Conservation (phyloP, 1,139 yeast species). For the Diutina catenulata region DNA sequence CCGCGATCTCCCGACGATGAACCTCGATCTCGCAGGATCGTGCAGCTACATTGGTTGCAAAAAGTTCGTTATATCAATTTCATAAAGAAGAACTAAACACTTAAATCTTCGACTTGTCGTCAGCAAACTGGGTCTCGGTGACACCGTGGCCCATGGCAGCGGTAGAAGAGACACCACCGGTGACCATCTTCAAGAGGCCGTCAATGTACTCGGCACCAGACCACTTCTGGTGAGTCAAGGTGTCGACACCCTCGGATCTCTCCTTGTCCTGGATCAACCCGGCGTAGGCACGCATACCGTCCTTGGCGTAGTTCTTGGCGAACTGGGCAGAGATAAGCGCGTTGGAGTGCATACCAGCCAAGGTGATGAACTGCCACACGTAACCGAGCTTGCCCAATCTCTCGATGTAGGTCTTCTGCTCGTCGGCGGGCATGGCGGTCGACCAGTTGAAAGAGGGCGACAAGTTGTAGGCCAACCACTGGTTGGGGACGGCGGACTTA, state of each 20-base stretch:
- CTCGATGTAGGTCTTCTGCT: conserved; percentile 83
- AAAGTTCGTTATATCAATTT: neutral
- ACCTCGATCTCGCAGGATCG: too few relatives aligned
- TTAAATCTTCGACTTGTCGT: conserved; percentile 2
- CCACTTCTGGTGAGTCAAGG: conserved; percentile 97
- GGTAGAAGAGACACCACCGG: conserved; percentile 92
- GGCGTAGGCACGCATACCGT: conserved; percentile 96
- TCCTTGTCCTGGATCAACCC: conserved; percentile 78
- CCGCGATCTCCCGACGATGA: too few relatives aligned
- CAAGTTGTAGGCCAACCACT: conserved; percentile 93
- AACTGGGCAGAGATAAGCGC: conserved; percentile 87
- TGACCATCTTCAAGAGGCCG: conserved; percentile 75
- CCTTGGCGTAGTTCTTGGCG: conserved; percentile 63
- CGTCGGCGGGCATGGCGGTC: conserved; percentile 77
- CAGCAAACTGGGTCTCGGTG: conserved; percentile 89
- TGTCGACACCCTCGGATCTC: conserved; percentile 84
- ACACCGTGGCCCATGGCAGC: conserved; percentile 99
- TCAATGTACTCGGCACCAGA: conserved; percentile 98
- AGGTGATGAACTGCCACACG: conserved; percentile 96
- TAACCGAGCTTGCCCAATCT: conserved; percentile 85
- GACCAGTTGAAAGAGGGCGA: conserved; percentile 99
- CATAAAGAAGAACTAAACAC: too few relatives aligned
- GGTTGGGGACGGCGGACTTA: conserved; percentile 67
- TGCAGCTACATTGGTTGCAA: too few relatives aligned
- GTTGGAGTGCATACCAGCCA: conserved; percentile 94